phyloP scores from a whole-genome alignment of 208 protist species.

The Naegleria lovaniensis region DNA sequence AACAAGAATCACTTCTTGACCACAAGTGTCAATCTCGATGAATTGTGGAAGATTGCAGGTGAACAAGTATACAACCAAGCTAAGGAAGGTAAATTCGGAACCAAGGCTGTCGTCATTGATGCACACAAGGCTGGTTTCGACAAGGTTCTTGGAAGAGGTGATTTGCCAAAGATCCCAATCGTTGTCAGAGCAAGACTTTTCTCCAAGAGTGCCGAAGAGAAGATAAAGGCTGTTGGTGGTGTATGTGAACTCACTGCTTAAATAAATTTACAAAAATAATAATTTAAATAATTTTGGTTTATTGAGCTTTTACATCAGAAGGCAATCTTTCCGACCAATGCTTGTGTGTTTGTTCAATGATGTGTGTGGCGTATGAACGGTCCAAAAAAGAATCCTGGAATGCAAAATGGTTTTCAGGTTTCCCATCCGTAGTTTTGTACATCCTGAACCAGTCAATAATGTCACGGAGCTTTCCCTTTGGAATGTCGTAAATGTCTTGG shows the following conservation, averaged over 20 bases:
- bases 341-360: not conserved
- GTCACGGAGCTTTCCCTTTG: not conserved
- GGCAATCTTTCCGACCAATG: not conserved
- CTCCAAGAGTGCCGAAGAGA: conserved; percentile 95
- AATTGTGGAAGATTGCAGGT: conserved; percentile 94
- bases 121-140: conserved; percentile 88
- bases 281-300: not conserved
- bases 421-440: conserved; percentile 84
- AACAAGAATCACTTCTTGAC: conserved; percentile 84
- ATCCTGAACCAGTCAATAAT: conserved; percentile 67
- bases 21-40: conserved; percentile 97
- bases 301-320: not conserved
- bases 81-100: conserved; percentile 61
- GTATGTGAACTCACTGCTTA: conserved; percentile 94
- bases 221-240: conserved; percentile 98
- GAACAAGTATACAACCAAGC: conserved; percentile 66
- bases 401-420: conserved; percentile 71
- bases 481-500: not conserved
- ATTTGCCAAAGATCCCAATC: conserved; percentile 90
- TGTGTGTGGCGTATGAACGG: not conserved
- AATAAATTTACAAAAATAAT: conserved; percentile 35
- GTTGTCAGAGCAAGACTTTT: conserved; percentile 99
- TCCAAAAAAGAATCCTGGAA: conserved; percentile 48
- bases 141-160: conserved; percentile 98
- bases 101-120: conserved; percentile 96